Percentiles rank a stretch among this genome's conserved stretches.
These are phyloP conservation scores for Verticillium longisporum DNA, from an alignment of 2,329 filamentous ascomycete genomes.

Conservation along the genomic window DNA sequence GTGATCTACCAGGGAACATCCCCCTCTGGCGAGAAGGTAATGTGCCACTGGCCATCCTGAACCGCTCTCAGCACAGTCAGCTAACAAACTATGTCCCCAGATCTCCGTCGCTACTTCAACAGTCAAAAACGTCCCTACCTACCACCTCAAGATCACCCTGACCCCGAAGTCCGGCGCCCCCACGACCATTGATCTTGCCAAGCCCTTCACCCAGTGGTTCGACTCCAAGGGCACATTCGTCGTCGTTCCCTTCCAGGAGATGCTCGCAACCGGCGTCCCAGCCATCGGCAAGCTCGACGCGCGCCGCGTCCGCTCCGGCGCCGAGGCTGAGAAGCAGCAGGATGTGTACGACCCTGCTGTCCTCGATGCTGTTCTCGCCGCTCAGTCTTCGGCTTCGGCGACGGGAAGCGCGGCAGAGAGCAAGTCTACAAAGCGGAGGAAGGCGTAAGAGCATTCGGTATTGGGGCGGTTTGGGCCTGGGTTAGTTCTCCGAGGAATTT, in stretches of 20 bases:
- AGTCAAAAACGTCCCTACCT: constrained; percentile 75
- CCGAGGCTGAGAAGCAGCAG: constrained; percentile 16
- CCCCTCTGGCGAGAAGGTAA: constrained; percentile 60
- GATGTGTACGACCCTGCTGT: constrained; percentile 36
- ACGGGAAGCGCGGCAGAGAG: constrained; percentile 22
- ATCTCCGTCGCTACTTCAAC: constrained; percentile 66
- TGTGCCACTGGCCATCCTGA: not conserved
- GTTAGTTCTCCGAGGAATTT: not conserved
- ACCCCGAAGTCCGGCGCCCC: constrained; percentile 30
- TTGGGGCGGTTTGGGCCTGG: not conserved
- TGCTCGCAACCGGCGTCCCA: constrained; percentile 63
- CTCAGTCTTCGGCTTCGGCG: constrained; percentile 22
- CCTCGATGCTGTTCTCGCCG: constrained; percentile 37
- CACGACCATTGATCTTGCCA: constrained; percentile 46
- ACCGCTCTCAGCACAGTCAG: not conserved
- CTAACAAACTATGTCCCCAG: constrained; percentile 31
- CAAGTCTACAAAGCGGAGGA: constrained; percentile 41
- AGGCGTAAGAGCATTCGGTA: constrained; percentile 21
- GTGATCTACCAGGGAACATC: constrained; percentile 69
- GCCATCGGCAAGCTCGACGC: constrained; percentile 61
- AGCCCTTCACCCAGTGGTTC: constrained; percentile 71
- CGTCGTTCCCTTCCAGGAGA: constrained; percentile 68
- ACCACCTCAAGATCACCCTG: constrained; percentile 64
- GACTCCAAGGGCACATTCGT: constrained; percentile 67
- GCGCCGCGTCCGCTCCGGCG: constrained; percentile 38